Evolutionary conservation across 129 eudicot species (phyloP), one percentile per base, ranked within the genome.

Genomic region (Pseudognaphalium luteoalbum): DNA sequence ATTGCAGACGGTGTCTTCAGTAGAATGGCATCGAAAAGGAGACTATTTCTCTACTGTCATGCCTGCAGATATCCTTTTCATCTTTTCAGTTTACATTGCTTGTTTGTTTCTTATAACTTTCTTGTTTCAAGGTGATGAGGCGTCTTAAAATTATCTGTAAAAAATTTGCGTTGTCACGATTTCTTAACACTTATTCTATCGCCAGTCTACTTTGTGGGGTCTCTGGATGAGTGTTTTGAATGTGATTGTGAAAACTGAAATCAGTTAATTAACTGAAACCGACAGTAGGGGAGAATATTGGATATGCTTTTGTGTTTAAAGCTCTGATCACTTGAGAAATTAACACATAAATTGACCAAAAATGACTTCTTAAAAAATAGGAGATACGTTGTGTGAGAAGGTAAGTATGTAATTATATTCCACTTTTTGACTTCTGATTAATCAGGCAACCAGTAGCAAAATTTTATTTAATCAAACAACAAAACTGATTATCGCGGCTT

Each of bases 21-120:
- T 91, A 51, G 96, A 95, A 83, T 95, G 97, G 99, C 99, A 95
- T 88, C 91, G 99, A 56, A 89, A 80, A 87, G 99, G 99, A 86
- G 99, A 95, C 86, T 95, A 95, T 83, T 87, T 95, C 76, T 91
- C 99, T 30, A 75, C 94, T 32, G 91, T 91, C 62, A 89, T 95
- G 96, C 99, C 95, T n/a, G 71, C 88, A 78, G 99, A 91, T 95
- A 95, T 95, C 99, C 99, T 95, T 89, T 51, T 66, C 7, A 16
- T 8, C 8, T 33, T 29, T 72, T 50, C 0, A 64, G 19, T 42
- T 50, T 29, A 22, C 6, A 34, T 66, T 56, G 12, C 5, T 25
- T 58, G 6, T 5, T 25, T 15, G 6, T 51, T 47, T 64, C 7
- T 16, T 7, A 30, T 44, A 75, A 19, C 30, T 66, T 64, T n/a